A percentile compares a stretch with the other conserved stretches of the same genome.
Evolutionary conservation across 106 monocot species (phyloP).

Genomic region (Dendrobium nobile): DNA sequence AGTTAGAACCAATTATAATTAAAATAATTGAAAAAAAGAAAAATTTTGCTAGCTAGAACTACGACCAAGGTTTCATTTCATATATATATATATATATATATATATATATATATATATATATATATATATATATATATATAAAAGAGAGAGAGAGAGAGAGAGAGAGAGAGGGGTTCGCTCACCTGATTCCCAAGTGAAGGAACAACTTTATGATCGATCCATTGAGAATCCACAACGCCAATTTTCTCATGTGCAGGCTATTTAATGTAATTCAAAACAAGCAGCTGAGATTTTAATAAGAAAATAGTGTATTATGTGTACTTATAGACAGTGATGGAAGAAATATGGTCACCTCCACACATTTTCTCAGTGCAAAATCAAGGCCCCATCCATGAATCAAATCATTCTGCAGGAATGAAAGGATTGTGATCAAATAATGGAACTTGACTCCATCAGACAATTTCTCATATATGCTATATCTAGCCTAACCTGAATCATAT

Average conservation of each 20-base stretch:
- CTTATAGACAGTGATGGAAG: background rate
- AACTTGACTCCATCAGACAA: background rate
- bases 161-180: background rate
- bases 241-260: conserved; percentile 70
- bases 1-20: background rate
- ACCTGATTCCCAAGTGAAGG: conserved; percentile 71
- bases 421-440: background rate
- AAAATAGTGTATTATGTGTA: background rate
- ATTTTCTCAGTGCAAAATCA: conserved; percentile 52
- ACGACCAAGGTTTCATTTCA: background rate
- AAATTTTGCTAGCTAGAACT: background rate
- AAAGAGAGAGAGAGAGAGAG: background rate
- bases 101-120: background rate
- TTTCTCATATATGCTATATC: background rate
- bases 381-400: conserved; percentile 73
- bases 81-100: background rate
- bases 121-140: background rate
- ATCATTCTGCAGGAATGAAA: conserved; percentile 39
- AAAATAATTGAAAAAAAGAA: no score
- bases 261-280: background rate
- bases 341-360: conserved; percentile 36
- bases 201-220: conserved; percentile 60
- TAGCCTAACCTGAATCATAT: conserved; percentile 51
- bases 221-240: conserved; percentile 64
- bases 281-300: background rate